Base-by-base conservation (phyloP, 2,329 filamentous ascomycete genomes). In the Trichoderma sp. region DNA sequence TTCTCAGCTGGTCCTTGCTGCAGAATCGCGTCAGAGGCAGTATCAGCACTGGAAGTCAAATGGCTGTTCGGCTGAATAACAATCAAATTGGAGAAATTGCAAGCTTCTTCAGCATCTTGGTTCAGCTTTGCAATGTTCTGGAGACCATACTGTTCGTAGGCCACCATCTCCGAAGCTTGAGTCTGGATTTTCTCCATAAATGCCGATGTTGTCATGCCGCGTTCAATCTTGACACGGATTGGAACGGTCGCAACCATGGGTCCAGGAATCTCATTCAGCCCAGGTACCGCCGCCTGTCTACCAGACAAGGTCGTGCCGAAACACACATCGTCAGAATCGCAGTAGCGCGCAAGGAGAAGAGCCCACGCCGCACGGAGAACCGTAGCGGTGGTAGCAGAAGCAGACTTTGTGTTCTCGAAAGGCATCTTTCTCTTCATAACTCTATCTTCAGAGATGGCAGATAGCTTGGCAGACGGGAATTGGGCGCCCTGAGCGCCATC, bases 401-500 rank as follows among this genome's bases (percentile, higher is more conserved):
- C 52, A 13, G 34, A 28, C 5, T 55, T 68, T 5, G 56, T 60
- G 56, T 68, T 68, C 8, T 70, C 63, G 14, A 73, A 66, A 30
- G 73, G 61, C 14, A 75, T 70, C 21, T 75, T 76, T 32, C 28
- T 52, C 59, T 46, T 59, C 59, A 55, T 34, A 1, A 49, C 46
- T 5, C 24, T 28, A 39, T 68, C 65, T 28, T 68, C 30, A 14
- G 65, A 68, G 3, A 26, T 43, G 21, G 56, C n/a, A n/a, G 65
- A 68, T 8, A 68, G 34, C 3, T 56, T 59, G 2, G 65, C 65
- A 10, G 34, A 24, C 1, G 65, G 63, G 21, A 63, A 69, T 2
- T 67, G 68, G 21, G 43, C 28, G n/a, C 49, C 46, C 59, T 71
- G 70, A 13, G 63, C 71, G 13, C 64, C 69, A 24, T 69, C 39